Evolutionary conservation across 1,139 yeast genomes (phyloP).

Genomic region (Groenewaldozyma sp.): DNA sequence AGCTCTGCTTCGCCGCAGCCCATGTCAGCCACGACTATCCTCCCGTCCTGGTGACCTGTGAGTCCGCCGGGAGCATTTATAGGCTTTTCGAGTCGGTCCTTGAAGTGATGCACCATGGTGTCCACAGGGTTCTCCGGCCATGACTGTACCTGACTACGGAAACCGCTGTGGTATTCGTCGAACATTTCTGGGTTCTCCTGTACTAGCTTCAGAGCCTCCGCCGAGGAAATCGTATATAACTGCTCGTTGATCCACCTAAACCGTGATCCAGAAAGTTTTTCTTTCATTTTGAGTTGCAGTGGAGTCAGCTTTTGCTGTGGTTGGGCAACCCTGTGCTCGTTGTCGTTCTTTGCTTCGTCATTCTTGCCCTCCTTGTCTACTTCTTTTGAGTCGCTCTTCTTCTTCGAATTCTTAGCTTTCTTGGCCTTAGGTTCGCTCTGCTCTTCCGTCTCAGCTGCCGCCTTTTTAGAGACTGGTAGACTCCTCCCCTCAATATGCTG

Average conservation of each 20-base stretch:
- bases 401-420: constrained; percentile 11
- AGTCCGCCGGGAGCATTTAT: constrained; percentile 94
- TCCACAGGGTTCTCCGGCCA: constrained; percentile 99
- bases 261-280: constrained; percentile 85
- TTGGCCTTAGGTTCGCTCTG: constrained; percentile 4
- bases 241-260: constrained; percentile 98
- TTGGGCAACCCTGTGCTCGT: constrained; percentile 8
- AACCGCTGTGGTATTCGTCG: constrained; percentile 92
- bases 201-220: constrained; percentile 63
- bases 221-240: constrained; percentile 74
- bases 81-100: constrained; percentile 50
- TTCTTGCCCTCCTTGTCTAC: constrained; percentile 6
- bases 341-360: constrained; percentile 6
- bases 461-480: too few species aligned
- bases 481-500: constrained; percentile 10
- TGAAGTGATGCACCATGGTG: constrained; percentile 67
- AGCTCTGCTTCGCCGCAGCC: constrained; percentile 97
- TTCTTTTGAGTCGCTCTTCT: constrained; percentile 13
- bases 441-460: background rate
- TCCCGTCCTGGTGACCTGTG: constrained; percentile 38
- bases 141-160: constrained; percentile 83
- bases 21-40: constrained; percentile 87
- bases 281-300: constrained; percentile 91
- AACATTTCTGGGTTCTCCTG: constrained; percentile 77
- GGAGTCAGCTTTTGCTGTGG: constrained; percentile 57